phyloP scores from a whole-genome alignment of 179 eudicot genomes.

The Patellifolia procumbens region DNA sequence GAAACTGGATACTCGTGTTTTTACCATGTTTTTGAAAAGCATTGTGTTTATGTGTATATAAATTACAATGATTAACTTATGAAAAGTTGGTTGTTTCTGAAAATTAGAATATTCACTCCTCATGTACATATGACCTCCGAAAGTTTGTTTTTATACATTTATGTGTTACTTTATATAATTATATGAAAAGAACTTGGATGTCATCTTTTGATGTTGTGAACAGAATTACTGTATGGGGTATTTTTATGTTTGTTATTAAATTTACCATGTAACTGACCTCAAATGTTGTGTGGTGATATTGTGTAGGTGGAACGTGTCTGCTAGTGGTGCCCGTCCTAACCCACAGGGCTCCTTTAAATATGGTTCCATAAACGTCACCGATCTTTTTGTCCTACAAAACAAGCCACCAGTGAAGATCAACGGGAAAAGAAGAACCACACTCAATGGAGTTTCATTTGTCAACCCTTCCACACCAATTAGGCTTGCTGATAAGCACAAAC shows the following conservation, averaged over 20 bases:
- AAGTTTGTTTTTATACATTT: too few relatives aligned
- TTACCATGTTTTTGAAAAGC: background rate
- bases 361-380: conserved; percentile 80
- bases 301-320: conserved; percentile 86
- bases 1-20: background rate
- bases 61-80: background rate
- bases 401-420: conserved; percentile 60
- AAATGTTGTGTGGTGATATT: conserved; percentile 13
- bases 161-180: too few relatives aligned
- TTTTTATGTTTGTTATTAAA: background rate
- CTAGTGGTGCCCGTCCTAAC: conserved; percentile 94
- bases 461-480: conserved; percentile 83
- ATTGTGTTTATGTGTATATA: too few relatives aligned
- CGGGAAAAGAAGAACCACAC: conserved; percentile 59
- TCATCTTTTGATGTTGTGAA: background rate
- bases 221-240: background rate
- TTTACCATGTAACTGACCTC: conserved; percentile 5
- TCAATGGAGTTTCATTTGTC: conserved; percentile 80
- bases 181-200: too few relatives aligned
- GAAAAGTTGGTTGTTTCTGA: background rate
- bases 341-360: conserved; percentile 91
- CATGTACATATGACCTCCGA: background rate
- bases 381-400: conserved; percentile 62
- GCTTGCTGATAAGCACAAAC: conserved; percentile 73
- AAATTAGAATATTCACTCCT: background rate